Evolutionary conservation across 176 grass and related monocot species (phyloP).

Genomic region (Oryza longistaminata): DNA sequence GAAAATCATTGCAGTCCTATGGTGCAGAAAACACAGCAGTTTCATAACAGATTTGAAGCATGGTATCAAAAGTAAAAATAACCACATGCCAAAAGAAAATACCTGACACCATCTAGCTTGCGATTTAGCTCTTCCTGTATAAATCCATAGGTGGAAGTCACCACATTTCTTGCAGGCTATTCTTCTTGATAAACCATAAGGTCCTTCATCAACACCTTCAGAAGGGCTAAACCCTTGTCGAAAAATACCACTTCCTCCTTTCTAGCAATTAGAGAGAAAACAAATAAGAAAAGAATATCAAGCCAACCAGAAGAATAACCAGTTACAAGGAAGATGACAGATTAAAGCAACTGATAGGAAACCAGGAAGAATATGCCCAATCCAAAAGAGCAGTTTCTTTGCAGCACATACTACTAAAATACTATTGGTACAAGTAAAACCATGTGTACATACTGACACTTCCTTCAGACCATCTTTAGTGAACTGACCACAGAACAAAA

Average conservation of each 20-base stretch:
- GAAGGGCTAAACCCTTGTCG: constrained; percentile 76
- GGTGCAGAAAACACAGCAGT: background rate
- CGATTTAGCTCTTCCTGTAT: constrained; percentile 78
- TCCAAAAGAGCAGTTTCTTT: background rate
- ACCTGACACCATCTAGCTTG: constrained; percentile 99
- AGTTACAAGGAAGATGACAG: background rate
- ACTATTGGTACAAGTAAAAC: constrained; percentile 5
- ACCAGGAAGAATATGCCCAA: background rate
- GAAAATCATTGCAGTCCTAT: constrained; percentile 97
- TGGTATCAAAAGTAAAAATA: constrained; percentile 5
- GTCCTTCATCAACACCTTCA: constrained; percentile 75
- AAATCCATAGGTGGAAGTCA: constrained; percentile 86
- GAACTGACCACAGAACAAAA: background rate
- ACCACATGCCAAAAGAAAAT: constrained; percentile 19
- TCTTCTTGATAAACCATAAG: constrained; percentile 76
- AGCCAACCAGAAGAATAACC: background rate
- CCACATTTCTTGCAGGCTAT: constrained; percentile 93
- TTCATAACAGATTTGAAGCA: constrained; percentile 15
- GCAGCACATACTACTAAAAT: background rate
- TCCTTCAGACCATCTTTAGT: background rate
- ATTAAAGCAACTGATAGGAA: constrained; percentile 15
- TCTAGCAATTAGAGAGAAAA: constrained; percentile 50
- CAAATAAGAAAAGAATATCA: constrained; percentile 15
- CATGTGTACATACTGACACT: background rate
- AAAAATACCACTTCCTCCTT: constrained; percentile 67